Conservation (phyloP, 139 green algal species). For the Klebsormidium nitens region DNA sequence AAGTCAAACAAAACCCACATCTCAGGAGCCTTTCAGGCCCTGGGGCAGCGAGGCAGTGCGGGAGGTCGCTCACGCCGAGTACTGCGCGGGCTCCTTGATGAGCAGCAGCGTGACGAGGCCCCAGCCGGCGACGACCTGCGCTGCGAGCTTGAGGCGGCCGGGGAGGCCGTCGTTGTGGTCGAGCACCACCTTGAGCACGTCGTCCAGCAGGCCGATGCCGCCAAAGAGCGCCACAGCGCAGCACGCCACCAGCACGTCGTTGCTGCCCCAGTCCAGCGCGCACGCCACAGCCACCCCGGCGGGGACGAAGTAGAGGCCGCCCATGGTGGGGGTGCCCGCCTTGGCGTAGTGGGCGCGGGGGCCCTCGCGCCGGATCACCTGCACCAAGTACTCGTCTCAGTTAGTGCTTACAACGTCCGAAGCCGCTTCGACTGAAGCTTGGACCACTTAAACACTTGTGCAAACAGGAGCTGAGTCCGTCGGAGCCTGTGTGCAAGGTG, state of each 20-base stretch:
- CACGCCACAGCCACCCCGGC: slow-evolving; percentile 26
- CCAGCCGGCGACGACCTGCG: slow-evolving; percentile 35
- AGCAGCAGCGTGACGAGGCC: background rate
- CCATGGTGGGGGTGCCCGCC: slow-evolving; percentile 44
- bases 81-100: no score
- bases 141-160: slow-evolving; percentile 14
- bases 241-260: background rate
- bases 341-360: slow-evolving; percentile 35
- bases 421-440: no score
- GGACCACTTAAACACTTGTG: no score
- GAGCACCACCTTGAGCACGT: slow-evolving; percentile 18
- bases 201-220: slow-evolving; percentile 33
- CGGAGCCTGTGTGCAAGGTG: no score
- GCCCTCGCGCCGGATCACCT: slow-evolving; percentile 38
- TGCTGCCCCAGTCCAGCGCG: background rate
- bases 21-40: no score
- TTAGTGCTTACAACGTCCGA: no score
- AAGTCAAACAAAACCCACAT: no score
- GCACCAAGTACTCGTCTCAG: no score
- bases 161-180: slow-evolving; percentile 35
- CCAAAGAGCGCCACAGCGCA: slow-evolving; percentile 15
- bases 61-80: no score
- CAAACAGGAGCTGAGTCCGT: no score
- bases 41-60: no score
- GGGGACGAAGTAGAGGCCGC: slow-evolving; percentile 41